Conservation (phyloP, 495 filamentous ascomycete genomes). For the Aspergillus sclerotioniger region DNA sequence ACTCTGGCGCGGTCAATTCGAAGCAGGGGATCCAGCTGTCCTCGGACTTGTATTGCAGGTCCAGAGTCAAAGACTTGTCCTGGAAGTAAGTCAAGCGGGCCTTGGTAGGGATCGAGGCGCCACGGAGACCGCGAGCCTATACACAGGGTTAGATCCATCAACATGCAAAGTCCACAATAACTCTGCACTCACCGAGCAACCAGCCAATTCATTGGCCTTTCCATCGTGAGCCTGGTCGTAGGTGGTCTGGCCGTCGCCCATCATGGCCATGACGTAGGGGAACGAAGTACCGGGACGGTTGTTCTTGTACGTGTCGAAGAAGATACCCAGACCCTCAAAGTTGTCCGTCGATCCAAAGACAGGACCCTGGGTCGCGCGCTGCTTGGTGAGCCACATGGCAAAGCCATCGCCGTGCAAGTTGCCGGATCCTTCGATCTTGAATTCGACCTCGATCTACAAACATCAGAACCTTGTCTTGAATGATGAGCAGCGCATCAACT, state of each 20-base stretch:
- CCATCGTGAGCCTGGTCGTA: slow-evolving; percentile 97
- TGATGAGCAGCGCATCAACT: slow-evolving; percentile 12
- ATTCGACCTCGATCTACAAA: slow-evolving; percentile 85
- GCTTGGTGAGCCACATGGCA: slow-evolving; percentile 97
- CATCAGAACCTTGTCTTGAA: not conserved
- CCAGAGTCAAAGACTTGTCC: slow-evolving; percentile 86
- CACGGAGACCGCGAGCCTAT: slow-evolving; percentile 81
- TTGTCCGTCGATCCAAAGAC: slow-evolving; percentile 88
- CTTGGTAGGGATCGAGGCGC: slow-evolving; percentile 75
- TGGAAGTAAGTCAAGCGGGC: slow-evolving; percentile 92
- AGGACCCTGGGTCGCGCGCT: slow-evolving; percentile 74
- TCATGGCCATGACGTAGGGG: slow-evolving; percentile 98
- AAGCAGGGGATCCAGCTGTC: slow-evolving; percentile 91
- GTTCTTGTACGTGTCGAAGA: slow-evolving; percentile 99
- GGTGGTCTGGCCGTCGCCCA: slow-evolving; percentile 81
- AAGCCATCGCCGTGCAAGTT: slow-evolving; percentile 96
- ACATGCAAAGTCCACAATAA: not conserved
- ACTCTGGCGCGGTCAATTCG: slow-evolving; percentile 58
- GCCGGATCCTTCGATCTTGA: slow-evolving; percentile 79
- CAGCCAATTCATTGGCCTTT: slow-evolving; percentile 87
- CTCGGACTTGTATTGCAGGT: slow-evolving; percentile 89
- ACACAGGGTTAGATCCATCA: not conserved
- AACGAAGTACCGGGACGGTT: slow-evolving; percentile 93
- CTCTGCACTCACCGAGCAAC: slow-evolving; percentile 69
- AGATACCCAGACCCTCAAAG: slow-evolving; percentile 94